Conservation (phyloP, 495 filamentous ascomycete genomes). For the Xylona heveae region DNA sequence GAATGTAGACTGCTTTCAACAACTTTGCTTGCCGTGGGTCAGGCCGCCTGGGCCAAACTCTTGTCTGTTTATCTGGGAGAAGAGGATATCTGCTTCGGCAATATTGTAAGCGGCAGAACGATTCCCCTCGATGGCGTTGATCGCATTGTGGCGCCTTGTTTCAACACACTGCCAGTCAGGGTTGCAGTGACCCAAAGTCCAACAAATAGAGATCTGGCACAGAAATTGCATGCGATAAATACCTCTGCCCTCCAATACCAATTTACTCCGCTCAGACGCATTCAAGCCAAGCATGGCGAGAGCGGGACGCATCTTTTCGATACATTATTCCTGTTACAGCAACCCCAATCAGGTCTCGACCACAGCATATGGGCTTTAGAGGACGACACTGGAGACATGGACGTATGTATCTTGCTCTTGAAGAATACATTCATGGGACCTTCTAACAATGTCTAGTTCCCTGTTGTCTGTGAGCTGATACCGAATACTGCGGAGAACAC, state of each 20-base stretch:
- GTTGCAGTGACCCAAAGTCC: conserved; percentile 20
- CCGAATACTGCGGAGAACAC: conserved; percentile 26
- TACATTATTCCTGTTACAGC: conserved; percentile 54
- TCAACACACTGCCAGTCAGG: conserved; percentile 72
- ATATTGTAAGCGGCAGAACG: conserved; percentile 52
- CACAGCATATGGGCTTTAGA: conserved; percentile 38
- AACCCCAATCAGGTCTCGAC: conserved; percentile 26
- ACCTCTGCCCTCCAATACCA: conserved; percentile 37
- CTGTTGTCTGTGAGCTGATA: conserved; percentile 45
- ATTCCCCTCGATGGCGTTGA: conserved; percentile 40
- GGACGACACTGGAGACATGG: conserved; percentile 53
- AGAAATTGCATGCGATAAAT: conserved; percentile 32
- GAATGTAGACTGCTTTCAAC: conserved; percentile 28
- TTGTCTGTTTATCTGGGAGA: conserved; percentile 28
- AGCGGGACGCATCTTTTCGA: conserved; percentile 37
- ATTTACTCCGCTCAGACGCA: conserved; percentile 41
- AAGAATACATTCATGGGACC: not conserved
- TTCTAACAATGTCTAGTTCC: conserved; percentile 21
- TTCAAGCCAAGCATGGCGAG: conserved; percentile 24
- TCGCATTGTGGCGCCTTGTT: conserved; percentile 60
- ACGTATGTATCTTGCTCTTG: conserved; percentile 22
- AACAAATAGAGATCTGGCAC: conserved; percentile 29
- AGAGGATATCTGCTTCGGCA: conserved; percentile 62
- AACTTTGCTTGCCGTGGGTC: conserved; percentile 39
- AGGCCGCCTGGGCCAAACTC: conserved; percentile 44